Percentiles rank a stretch among this genome's conserved stretches.
Evolutionary conservation across 805 yeast species (phyloP).

Genomic region (Lipomyces lipofer): DNA sequence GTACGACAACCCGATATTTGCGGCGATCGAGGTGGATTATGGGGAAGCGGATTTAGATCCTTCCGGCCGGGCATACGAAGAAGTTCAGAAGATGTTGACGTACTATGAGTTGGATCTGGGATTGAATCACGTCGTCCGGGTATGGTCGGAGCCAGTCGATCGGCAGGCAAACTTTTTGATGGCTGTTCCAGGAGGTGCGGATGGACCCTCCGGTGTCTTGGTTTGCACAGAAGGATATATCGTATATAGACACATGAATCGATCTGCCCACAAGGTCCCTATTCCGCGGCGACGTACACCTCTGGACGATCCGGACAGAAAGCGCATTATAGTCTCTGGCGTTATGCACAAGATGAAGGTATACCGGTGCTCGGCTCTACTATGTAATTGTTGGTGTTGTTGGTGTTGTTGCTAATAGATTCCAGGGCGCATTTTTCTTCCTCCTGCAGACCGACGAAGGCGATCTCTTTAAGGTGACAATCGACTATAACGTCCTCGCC

Average conservation of each 20-base stretch:
- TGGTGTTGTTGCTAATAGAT: background rate
- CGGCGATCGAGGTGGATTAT: conserved; percentile 68
- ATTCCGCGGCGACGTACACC: conserved; percentile 53
- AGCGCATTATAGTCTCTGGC: conserved; percentile 51
- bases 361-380: too few species aligned
- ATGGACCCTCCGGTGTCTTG: conserved; percentile 69
- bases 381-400: background rate
- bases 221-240: conserved; percentile 60
- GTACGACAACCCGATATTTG: conserved; percentile 82
- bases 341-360: conserved; percentile 64
- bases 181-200: conserved; percentile 71
- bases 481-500: conserved; percentile 47
- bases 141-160: conserved; percentile 46
- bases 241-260: conserved; percentile 42
- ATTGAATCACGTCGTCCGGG: conserved; percentile 67
- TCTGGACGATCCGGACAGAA: conserved; percentile 21
- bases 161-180: conserved; percentile 53
- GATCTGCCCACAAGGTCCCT: conserved; percentile 45
- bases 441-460: conserved; percentile 71
- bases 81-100: conserved; percentile 45
- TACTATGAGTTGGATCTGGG: conserved; percentile 87
- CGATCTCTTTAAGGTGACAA: conserved; percentile 68
- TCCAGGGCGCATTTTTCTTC: conserved; percentile 56
- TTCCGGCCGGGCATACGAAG: conserved; percentile 29
- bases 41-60: conserved; percentile 40